A percentile compares a stretch with the other conserved stretches of the same genome.
Conservation (phyloP, 805 yeast species). For the Candida berthetii region DNA sequence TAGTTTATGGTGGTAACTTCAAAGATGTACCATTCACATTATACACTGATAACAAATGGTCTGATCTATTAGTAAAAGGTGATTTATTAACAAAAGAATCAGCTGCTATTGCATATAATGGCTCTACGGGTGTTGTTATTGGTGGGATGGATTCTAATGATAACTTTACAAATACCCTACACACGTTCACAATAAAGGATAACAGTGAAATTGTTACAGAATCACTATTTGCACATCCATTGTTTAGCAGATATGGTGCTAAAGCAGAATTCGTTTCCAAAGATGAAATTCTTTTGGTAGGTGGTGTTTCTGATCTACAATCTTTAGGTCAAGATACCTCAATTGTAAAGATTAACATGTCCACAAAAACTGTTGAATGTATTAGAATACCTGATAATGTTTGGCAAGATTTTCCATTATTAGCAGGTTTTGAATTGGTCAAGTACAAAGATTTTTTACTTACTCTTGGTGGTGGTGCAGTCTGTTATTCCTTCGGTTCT, state of each 20-base stretch:
- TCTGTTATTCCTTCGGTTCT: slow-evolving; percentile 76
- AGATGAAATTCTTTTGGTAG: slow-evolving; percentile 38
- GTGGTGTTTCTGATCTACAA: slow-evolving; percentile 45
- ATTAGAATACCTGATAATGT: slow-evolving; percentile 24
- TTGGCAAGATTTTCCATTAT: slow-evolving; percentile 39
- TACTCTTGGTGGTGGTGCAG: slow-evolving; percentile 67
- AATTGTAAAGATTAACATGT: slow-evolving; percentile 29
- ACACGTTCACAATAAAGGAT: slow-evolving; percentile 23
- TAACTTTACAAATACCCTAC: slow-evolving; percentile 24
- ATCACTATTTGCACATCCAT: slow-evolving; percentile 17
- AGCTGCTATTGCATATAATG: slow-evolving; percentile 28
- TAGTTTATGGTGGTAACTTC: slow-evolving; percentile 48
- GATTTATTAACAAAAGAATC: slow-evolving; percentile 23
- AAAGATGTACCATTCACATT: slow-evolving; percentile 14
- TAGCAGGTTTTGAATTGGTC: slow-evolving; percentile 47
- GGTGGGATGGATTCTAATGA: slow-evolving; percentile 37
- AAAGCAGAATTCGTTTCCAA: slow-evolving; percentile 24
- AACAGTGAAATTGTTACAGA: slow-evolving; percentile 13
- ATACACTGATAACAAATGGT: slow-evolving; percentile 9
- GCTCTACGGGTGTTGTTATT: slow-evolving; percentile 30
- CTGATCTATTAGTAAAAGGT: background rate
- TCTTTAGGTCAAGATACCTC: slow-evolving; percentile 27
- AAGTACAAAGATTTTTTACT: slow-evolving; percentile 14
- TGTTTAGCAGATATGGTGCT: slow-evolving; percentile 46
- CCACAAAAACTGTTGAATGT: slow-evolving; percentile 9